Conservation (phyloP, 345 rosid species). For the Mangifera indica region DNA sequence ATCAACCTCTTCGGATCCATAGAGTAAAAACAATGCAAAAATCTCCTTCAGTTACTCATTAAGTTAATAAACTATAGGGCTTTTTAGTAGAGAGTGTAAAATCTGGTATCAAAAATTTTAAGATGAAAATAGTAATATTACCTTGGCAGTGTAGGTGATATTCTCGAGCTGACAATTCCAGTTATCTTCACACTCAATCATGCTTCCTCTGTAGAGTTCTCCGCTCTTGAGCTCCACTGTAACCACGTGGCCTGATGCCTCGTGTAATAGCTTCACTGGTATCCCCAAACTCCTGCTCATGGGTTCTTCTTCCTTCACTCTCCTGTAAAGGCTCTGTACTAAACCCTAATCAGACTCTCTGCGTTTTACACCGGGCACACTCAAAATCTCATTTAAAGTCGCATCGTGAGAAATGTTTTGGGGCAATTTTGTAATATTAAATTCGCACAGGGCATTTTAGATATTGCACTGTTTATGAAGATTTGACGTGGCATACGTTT, state of each 20-base stretch:
- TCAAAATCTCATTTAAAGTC: background rate
- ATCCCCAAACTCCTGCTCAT: slow-evolving; percentile 90
- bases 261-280: slow-evolving; percentile 88
- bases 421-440: slow-evolving; percentile 12
- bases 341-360: slow-evolving; percentile 47
- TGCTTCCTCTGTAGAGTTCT: slow-evolving; percentile 84
- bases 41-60: background rate
- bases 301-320: slow-evolving; percentile 9
- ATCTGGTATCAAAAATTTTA: too few species aligned
- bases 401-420: background rate
- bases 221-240: slow-evolving; percentile 90
- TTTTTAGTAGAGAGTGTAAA: too few species aligned
- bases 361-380: background rate
- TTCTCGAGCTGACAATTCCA: slow-evolving; percentile 92
- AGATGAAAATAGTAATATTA: slow-evolving; percentile 9
- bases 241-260: slow-evolving; percentile 77
- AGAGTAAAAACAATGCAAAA: background rate
- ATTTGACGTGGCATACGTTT: too few species aligned
- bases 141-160: slow-evolving; percentile 80
- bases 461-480: background rate
- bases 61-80: background rate
- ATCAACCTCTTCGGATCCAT: slow-evolving; percentile 9
- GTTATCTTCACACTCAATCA: slow-evolving; percentile 91
- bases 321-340: slow-evolving; percentile 1
- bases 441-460: background rate